Conservation (phyloP, 2,329 filamentous ascomycete species). For the Stylonectria norvegica region DNA sequence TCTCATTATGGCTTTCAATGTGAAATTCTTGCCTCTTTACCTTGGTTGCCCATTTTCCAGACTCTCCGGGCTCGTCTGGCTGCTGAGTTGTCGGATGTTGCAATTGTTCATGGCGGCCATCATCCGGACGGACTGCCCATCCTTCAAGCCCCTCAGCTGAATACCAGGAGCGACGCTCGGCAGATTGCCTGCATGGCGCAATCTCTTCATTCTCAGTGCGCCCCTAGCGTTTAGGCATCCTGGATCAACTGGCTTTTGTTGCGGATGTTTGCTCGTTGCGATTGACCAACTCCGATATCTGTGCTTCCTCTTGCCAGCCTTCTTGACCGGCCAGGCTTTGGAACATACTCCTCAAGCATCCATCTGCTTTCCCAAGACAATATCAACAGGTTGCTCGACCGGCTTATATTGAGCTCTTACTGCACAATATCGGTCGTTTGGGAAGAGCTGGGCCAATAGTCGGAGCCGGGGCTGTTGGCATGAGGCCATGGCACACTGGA, state of each 20-base stretch:
- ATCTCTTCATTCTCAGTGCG: slow-evolving; percentile 27
- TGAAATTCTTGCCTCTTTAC: not conserved
- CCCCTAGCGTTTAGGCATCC: slow-evolving; percentile 13
- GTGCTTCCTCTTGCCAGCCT: too few species aligned
- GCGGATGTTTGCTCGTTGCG: slow-evolving; percentile 18
- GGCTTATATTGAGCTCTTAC: slow-evolving; percentile 1
- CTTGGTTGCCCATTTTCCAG: slow-evolving; percentile 20
- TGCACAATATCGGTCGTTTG: slow-evolving; percentile 6
- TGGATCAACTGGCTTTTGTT: slow-evolving; percentile 8
- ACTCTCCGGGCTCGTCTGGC: slow-evolving; percentile 16
- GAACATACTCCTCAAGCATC: too few species aligned
- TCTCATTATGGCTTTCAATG: slow-evolving; percentile 9
- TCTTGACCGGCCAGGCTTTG: too few species aligned
- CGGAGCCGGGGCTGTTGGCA: slow-evolving; percentile 10
- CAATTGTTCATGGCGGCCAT: slow-evolving; percentile 7
- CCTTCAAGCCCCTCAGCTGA: slow-evolving; percentile 21
- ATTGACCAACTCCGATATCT: too few species aligned
- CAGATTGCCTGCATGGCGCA: slow-evolving; percentile 26
- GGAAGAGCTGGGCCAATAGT: slow-evolving; percentile 8
- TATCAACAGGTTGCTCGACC: not conserved
- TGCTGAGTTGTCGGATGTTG: slow-evolving; percentile 13
- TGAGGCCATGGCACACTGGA: slow-evolving; percentile 15
- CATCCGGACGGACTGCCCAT: slow-evolving; percentile 9
- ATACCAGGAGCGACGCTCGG: slow-evolving; percentile 24
- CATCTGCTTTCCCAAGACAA: too few species aligned